Base-by-base conservation (phyloP, 352 stramenopile species). In the Phytophthora sojae region DNA sequence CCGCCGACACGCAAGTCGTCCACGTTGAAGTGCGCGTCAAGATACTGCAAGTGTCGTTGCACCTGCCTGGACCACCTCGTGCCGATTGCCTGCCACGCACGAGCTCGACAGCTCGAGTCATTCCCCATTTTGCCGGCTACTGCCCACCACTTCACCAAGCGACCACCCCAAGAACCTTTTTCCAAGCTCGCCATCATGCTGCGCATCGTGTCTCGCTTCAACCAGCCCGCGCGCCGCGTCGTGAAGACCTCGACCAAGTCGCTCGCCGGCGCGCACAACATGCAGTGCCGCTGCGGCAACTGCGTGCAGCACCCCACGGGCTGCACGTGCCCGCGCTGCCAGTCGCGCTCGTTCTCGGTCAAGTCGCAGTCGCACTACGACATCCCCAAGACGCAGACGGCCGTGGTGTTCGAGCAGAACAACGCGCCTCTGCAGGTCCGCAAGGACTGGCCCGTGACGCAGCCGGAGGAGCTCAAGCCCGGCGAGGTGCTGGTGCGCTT, bases 381-480 rank as follows among this genome's bases (percentile, higher is more conserved):
- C 39, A 87, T 87, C 59, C 77, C 80, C n/a, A 85, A 80, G 80
- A 87, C 80, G n/a, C 80, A 85, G 53, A 80, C 67, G 1, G 80
- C 80, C 14, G 65, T 85, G 0, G 64, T 87, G 0, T 87, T 85
- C 35, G 80, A 87, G 69, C 63, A 83, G 51, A 80, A 82, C 69
- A 79, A 76, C 52, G 75, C 71, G 11, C 80, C 77, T 7, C 69
- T 87, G 3, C 74, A 85, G 35, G 77, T 87, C 6, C 75, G 71
- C 57, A 80, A 73, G 62, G 71, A 85, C 72, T 85, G 77, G 75
- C 80, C 80, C 0, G 80, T 87, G 42, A 72, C 70, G 7, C 80
- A 87, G 35, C 77, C 58, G 8, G 49, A 81, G 15, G 75, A 85
- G 39, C 64, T 87, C 64, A 78, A 80, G 52, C 71, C 80, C 0